Evolutionary conservation across 768 basidiomycete species (phyloP).

Genomic region (Amanita brunnescens): DNA sequence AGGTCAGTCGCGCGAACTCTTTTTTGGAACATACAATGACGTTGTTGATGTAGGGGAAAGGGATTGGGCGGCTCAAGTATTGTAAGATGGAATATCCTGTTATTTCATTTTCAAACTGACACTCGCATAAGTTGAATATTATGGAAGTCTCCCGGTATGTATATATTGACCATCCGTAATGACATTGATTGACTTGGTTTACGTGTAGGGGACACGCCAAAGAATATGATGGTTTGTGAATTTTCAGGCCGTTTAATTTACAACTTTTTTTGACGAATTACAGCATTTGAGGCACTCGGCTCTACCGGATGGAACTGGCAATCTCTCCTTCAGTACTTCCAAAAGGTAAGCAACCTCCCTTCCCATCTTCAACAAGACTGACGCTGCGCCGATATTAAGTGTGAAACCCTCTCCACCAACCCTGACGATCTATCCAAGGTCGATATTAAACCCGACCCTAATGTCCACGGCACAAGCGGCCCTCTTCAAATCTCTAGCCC

Average conservation of each 20-base stretch:
- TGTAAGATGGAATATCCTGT: neutral
- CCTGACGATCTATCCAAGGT: neutral
- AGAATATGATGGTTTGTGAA: neutral
- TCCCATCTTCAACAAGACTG: neutral
- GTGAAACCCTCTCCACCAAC: neutral
- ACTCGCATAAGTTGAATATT: slow-evolving; percentile 2
- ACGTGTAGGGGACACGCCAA: neutral
- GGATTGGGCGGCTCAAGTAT: slow-evolving; percentile 9
- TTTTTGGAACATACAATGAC: neutral
- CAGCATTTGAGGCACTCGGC: slow-evolving; percentile 9
- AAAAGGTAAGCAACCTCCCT: slow-evolving; percentile 7
- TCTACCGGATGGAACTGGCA: slow-evolving; percentile 14
- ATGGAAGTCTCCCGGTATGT: slow-evolving; percentile 4
- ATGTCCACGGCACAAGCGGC: slow-evolving; percentile 4
- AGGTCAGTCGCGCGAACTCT: neutral
- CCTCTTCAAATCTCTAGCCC: neutral
- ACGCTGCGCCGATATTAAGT: neutral
- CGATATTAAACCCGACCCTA: neutral
- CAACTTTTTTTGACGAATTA: neutral
- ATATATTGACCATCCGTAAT: neutral
- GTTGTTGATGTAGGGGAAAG: slow-evolving; percentile 1
- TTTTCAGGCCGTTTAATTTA: neutral
- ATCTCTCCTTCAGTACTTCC: slow-evolving; percentile 9
- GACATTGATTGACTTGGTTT: neutral
- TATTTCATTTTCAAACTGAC: neutral